phyloP scores from a whole-genome alignment of 2,329 filamentous ascomycete species.

The Paracoccidioides lutzii region DNA sequence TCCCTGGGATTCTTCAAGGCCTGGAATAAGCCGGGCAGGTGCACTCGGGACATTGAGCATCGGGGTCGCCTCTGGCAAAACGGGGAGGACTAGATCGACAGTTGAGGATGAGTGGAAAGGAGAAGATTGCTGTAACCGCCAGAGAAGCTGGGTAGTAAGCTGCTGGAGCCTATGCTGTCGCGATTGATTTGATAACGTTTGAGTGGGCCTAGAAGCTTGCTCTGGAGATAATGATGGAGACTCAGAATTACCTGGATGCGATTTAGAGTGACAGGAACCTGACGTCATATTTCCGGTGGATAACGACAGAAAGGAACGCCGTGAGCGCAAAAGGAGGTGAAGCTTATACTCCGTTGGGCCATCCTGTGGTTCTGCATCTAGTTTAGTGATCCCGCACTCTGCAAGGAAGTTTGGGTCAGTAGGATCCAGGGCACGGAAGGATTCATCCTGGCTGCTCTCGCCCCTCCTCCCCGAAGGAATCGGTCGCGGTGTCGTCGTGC shows the following conservation, averaged over 20 bases:
- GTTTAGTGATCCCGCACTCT: conserved; percentile 56
- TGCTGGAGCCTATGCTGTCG: conserved; percentile 78
- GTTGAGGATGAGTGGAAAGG: conserved; percentile 75
- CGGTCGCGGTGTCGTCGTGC: conserved; percentile 29
- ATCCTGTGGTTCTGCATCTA: conserved; percentile 84
- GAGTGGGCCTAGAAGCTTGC: conserved; percentile 24
- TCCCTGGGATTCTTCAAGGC: conserved; percentile 82
- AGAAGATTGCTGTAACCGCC: conserved; percentile 89
- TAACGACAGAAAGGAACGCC: conserved; percentile 58
- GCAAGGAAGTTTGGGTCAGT: conserved; percentile 28
- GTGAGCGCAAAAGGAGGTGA: conserved; percentile 68
- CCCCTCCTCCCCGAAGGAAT: conserved; percentile 16
- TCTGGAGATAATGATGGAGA: conserved; percentile 20
- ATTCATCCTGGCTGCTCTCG: conserved; percentile 17
- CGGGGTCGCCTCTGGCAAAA: conserved; percentile 51
- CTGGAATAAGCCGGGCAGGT: conserved; percentile 48
- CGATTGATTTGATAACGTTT: conserved; percentile 48
- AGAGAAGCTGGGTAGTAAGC: conserved; percentile 85
- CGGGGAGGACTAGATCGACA: conserved; percentile 60
- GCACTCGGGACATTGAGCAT: conserved; percentile 45
- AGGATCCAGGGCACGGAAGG: conserved; percentile 27
- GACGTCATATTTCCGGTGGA: conserved; percentile 49
- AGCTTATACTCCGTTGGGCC: conserved; percentile 95
- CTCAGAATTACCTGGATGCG: conserved; percentile 13
- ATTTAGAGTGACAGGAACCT: conserved; percentile 38